Conservation (phyloP, 176 grass and related monocot genomes). For the Triticum monococcum region DNA sequence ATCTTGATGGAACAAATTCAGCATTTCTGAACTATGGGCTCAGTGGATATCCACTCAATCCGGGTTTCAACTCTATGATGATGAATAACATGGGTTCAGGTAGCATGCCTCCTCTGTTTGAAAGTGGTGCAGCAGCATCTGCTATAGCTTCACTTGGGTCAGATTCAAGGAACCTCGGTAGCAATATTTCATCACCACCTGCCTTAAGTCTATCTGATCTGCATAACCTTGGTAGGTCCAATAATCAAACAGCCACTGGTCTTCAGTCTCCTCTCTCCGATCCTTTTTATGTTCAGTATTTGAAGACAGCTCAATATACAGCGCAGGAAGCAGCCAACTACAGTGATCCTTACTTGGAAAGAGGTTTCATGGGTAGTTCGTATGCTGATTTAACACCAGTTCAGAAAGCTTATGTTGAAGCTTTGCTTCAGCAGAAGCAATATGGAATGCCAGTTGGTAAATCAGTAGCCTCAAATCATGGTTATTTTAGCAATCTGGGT, state of each 20-base stretch:
- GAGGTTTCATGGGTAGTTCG: slow-evolving; percentile 49
- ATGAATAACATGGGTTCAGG: slow-evolving; percentile 49
- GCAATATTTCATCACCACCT: slow-evolving; percentile 54
- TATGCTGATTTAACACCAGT: slow-evolving; percentile 58
- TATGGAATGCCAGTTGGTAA: slow-evolving; percentile 71
- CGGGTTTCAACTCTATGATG: slow-evolving; percentile 51
- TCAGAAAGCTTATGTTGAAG: slow-evolving; percentile 81
- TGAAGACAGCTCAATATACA: slow-evolving; percentile 70
- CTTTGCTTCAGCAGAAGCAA: slow-evolving; percentile 89
- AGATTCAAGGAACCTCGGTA: slow-evolving; percentile 51
- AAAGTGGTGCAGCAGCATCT: slow-evolving; percentile 51
- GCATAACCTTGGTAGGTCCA: slow-evolving; percentile 48
- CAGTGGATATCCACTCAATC: slow-evolving; percentile 50
- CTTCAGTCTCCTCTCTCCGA: slow-evolving; percentile 55
- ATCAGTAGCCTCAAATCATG: slow-evolving; percentile 54
- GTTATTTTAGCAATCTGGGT: slow-evolving; percentile 61
- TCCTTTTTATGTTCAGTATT: slow-evolving; percentile 69
- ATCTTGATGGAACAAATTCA: slow-evolving; percentile 49
- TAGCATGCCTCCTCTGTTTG: slow-evolving; percentile 56
- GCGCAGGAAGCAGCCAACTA: slow-evolving; percentile 46
- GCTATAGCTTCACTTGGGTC: slow-evolving; percentile 36
- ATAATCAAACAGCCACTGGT: slow-evolving; percentile 53
- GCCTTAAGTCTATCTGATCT: slow-evolving; percentile 61
- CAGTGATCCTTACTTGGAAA: slow-evolving; percentile 54
- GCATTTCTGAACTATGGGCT: slow-evolving; percentile 68